Evolutionary conservation across 1,139 yeast genomes (phyloP).

Genomic region (Geotrichum australiense): DNA sequence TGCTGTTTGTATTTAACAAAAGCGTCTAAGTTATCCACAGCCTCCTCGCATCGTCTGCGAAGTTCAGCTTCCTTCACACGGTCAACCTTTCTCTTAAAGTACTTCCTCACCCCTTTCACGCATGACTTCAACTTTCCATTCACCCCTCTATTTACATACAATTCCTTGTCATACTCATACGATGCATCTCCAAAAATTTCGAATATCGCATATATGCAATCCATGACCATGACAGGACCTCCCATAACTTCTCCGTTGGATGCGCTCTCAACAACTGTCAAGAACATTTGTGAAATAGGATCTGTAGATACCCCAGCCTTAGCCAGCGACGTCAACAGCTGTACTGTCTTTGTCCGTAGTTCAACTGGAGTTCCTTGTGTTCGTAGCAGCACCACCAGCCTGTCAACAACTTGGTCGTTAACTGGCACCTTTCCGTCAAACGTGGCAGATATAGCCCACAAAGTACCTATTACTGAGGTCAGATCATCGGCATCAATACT

Average conservation of each 20-base stretch:
- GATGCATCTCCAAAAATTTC: constrained; percentile 76
- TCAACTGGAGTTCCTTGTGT: constrained; percentile 10
- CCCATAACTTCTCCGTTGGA: constrained; percentile 5
- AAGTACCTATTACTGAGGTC: constrained; percentile 47
- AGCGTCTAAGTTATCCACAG: constrained; percentile 57
- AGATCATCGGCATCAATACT: constrained; percentile 36
- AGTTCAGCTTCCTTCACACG: constrained; percentile 53
- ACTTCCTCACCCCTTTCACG: constrained; percentile 45
- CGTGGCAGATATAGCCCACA: constrained; percentile 55
- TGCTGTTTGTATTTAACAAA: constrained; percentile 67
- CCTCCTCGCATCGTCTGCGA: constrained; percentile 63
- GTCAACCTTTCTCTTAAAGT: constrained; percentile 54
- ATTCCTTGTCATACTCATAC: constrained; percentile 57
- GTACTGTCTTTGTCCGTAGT: constrained; percentile 30
- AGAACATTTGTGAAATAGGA: constrained; percentile 23
- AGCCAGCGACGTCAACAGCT: constrained; percentile 54
- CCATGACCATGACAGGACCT: constrained; percentile 44
- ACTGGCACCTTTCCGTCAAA: constrained; percentile 36
- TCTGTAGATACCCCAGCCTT: constrained; percentile 41
- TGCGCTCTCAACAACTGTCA: constrained; percentile 21
- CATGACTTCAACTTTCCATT: constrained; percentile 39
- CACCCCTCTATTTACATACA: constrained; percentile 57
- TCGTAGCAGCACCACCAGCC: constrained; percentile 14
- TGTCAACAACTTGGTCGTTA: constrained; percentile 17
- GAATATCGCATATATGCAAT: constrained; percentile 57